Conservation (phyloP, 768 basidiomycete genomes). For the Lactifluus hygrophoroides region DNA sequence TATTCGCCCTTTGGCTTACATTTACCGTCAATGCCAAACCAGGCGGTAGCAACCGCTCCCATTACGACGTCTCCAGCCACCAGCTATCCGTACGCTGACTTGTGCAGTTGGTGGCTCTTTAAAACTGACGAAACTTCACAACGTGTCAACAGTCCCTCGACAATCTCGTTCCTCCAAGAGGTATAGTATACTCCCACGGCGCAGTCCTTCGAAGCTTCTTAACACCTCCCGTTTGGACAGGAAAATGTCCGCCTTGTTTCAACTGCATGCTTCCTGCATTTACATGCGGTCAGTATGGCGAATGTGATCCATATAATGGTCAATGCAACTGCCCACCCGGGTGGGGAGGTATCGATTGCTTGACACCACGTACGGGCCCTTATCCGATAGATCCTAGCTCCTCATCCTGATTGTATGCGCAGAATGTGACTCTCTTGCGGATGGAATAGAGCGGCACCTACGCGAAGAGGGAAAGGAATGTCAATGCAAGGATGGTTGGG, state of each 20-base stretch:
- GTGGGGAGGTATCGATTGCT: constrained; percentile 96
- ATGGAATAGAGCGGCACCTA: constrained; percentile 77
- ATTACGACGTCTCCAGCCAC: not conserved
- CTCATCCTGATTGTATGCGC: not conserved
- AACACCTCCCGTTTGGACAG: constrained; percentile 14
- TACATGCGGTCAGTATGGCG: constrained; percentile 85
- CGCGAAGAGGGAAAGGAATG: constrained; percentile 70
- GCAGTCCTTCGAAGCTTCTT: not conserved
- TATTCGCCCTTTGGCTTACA: constrained; percentile 2
- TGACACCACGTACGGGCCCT: constrained; percentile 68
- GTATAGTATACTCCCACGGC: not conserved
- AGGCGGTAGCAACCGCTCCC: constrained; percentile 2
- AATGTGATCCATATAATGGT: constrained; percentile 87
- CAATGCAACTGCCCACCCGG: constrained; percentile 96
- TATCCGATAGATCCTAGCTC: not conserved
- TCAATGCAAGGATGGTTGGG: constrained; percentile 92
- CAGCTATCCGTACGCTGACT: not conserved
- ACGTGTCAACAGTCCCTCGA: not conserved
- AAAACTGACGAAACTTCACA: not conserved
- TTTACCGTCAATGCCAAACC: not conserved
- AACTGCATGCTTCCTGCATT: constrained; percentile 92
- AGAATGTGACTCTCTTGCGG: constrained; percentile 94
- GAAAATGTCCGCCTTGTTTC: constrained; percentile 80
- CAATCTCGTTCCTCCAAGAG: constrained; percentile 7
- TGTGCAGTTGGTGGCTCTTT: not conserved